Base-by-base conservation (phyloP, 139 green algal genomes). In the Spirogloea muscicola region DNA sequence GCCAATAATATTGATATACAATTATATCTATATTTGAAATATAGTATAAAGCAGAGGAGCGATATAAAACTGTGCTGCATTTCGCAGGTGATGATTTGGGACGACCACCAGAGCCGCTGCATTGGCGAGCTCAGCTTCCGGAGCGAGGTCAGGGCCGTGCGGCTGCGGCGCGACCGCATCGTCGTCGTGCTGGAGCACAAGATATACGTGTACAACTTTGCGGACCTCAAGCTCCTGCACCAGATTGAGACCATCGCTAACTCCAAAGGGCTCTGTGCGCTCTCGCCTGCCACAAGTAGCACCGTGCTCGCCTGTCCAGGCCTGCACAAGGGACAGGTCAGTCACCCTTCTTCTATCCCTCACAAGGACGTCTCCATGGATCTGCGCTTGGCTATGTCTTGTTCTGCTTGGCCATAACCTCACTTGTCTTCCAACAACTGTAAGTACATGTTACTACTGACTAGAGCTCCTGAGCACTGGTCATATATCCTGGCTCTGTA, bases 111-210 rank as follows among this genome's bases (percentile, higher is more conserved):
- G 72, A 88, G 83, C 6, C 85, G 92, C 3, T 94, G 89, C 70
- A 96, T 98, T 34, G 94, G 93, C 4, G 94, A 99, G 83, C 88
- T 99, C 6, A 88, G 67, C 36, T 98, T 98, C 74, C 72, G 88
- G 1, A 97, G 87, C 63, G 84, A 91, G 74, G 92, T 95, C 42
- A 85, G 90, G 0, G 84, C 87, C 0, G 93, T 99, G 49, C 78
- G 85, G 40, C 72, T 99, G 58, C 83, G 93, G 10, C 82, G 91
- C 1, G 92, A 98, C 84, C 81, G 88, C 27, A 92, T 98, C 6
- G 92, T 94, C 0, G 94, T 98, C 7, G 91, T 89, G 2, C 80
- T 97, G 68, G 94, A 97, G 87, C 90, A 95, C 81, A 96, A 95
- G 52, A 74, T 86, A 29, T 77, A 74, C 43, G 84, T 97, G 1